Evolutionary conservation across 148 eudicot genomes (phyloP), one percentile per base, ranked within the genome.

Genomic region (Silene latifolia): DNA sequence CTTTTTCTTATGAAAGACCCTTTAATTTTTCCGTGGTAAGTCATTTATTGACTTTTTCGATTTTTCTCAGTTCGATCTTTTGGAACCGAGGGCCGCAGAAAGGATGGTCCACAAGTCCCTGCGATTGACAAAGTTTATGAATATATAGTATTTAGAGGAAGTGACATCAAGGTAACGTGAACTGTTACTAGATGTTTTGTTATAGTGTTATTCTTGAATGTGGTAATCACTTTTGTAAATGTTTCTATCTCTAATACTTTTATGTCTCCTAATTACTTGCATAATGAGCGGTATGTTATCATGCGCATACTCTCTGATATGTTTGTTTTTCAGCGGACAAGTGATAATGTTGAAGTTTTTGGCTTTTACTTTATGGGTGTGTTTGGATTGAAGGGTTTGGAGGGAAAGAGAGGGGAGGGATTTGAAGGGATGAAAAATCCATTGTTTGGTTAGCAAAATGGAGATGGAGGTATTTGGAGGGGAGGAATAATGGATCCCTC

Each of bases 31-130:
- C 8, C 47, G n/a, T 46, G 4, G 27, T 23, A 63, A 24, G 5
- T n/a, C 27, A 18, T 39, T 39, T 21, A 42, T 19, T 5, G 21
- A 19, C 46, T 64, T 60, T 77, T 18, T 21, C n/a, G 0, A 13
- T 62, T 61, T 44, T 72, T 44, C 53, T 81, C 90, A 89, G 92
- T 89, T 47, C 83, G 80, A 80, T 85, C 90, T 1, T 87, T 87
- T 80, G 90, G 92, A 82, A 83, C 90, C 2, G 92, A 89, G 78
- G 92, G 92, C 35, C 83, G 90, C 63, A 83, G 74, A 80, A 85
- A 82, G 72, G 88, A 89, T 79, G 92, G 86, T 27, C 83, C 80
- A 35, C 87, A 87, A 74, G 78, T 89, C 53, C 82, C 84, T 66
- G 83, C 82, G 0, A 82, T 73, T 80, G 90, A 89, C 78, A 83